Percentiles rank a stretch among this genome's conserved stretches.
phyloP scores from a whole-genome alignment of 2,329 filamentous ascomycete genomes.

The Teratosphaeria zuluensis region DNA sequence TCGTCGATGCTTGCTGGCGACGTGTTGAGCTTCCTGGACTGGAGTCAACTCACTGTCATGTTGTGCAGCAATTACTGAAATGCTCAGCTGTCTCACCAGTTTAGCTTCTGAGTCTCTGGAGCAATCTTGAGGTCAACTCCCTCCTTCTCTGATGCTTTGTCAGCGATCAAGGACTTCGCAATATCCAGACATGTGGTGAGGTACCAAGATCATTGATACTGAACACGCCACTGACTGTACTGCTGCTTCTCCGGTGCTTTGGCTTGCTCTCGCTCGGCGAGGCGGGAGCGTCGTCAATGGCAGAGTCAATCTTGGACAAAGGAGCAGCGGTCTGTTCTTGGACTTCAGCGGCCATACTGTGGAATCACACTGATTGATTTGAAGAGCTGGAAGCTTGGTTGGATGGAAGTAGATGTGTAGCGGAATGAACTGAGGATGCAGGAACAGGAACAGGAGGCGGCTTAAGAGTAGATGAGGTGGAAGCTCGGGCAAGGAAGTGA shows the following conservation, averaged over 20 bases:
- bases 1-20: conserved; percentile 72
- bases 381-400: conserved; percentile 4
- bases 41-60: neutral
- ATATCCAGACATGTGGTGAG: neutral
- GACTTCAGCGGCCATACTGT: conserved; percentile 43
- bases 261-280: conserved; percentile 56
- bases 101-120: conserved; percentile 74
- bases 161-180: neutral
- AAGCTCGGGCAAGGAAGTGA: neutral
- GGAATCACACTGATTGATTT: neutral
- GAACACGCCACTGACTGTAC: conserved; percentile 60
- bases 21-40: conserved; percentile 80
- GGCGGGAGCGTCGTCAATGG: conserved; percentile 63
- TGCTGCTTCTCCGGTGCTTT: conserved; percentile 57
- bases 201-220: conserved; percentile 82
- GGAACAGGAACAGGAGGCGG: neutral
- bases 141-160: conserved; percentile 53
- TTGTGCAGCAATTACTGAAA: neutral
- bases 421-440: neutral
- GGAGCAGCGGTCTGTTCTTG: conserved; percentile 33
- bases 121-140: conserved; percentile 63
- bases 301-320: conserved; percentile 84
- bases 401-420: conserved; percentile 1
- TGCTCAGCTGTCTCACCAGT: conserved; percentile 54
- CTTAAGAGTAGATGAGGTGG: neutral